Evolutionary conservation across 768 basidiomycete genomes (phyloP).

Genomic region (Tephrocybe sp.): DNA sequence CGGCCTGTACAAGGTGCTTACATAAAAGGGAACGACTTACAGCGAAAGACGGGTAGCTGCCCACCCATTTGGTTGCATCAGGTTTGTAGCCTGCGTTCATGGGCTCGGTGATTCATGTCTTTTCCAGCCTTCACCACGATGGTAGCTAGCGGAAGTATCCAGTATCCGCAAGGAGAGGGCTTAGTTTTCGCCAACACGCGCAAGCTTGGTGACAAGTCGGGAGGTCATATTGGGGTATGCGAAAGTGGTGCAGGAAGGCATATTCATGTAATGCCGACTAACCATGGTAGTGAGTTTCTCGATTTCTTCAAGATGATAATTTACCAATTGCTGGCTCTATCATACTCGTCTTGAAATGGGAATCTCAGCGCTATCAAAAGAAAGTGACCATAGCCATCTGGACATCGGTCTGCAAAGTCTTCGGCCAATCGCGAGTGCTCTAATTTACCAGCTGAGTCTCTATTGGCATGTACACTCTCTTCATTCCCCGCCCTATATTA

Average conservation of each 20-base stretch:
- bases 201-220: not conserved
- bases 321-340: slow-evolving; percentile 27
- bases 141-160: slow-evolving; percentile 7
- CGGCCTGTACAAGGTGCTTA: too few species aligned
- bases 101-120: slow-evolving; percentile 8
- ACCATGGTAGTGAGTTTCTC: not conserved
- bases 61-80: slow-evolving; percentile 13
- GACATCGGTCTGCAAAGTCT: too few species aligned
- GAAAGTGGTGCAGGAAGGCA: not conserved
- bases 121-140: slow-evolving; percentile 16
- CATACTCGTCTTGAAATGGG: slow-evolving; percentile 29
- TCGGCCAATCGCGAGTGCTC: too few species aligned
- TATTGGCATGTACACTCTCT: too few species aligned
- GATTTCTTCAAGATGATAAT: not conserved
- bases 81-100: slow-evolving; percentile 19
- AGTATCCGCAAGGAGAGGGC: not conserved
- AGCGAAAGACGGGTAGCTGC: slow-evolving; percentile 5
- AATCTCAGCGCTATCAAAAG: slow-evolving; percentile 15
- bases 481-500: too few species aligned
- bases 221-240: not conserved
- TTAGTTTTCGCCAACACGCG: not conserved
- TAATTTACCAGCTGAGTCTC: too few species aligned
- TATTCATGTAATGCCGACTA: not conserved
- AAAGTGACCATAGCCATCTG: slow-evolving; percentile 23
- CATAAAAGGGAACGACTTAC: too few species aligned